Conservation (phyloP, 2,329 filamentous ascomycete genomes). For the Sporothrix pallida region DNA sequence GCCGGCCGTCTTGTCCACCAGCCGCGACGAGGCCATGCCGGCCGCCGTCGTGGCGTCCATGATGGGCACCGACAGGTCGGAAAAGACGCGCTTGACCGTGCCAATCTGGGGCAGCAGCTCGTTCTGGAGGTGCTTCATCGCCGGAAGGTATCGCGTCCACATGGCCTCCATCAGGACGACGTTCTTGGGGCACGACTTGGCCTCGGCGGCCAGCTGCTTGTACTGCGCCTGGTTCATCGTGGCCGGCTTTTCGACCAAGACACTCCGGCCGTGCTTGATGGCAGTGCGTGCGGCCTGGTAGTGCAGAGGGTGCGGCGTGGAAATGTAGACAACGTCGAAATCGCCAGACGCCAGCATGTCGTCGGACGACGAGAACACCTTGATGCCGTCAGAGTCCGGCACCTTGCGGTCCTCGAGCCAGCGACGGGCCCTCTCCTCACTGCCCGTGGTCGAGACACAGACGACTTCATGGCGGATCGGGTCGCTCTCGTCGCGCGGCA, state of each 20-base stretch:
- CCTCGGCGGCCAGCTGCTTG: background rate
- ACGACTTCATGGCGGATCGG: background rate
- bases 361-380: background rate
- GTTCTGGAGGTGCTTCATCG: background rate
- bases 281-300: slow-evolving; percentile 11
- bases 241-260: slow-evolving; percentile 4
- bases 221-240: slow-evolving; percentile 18
- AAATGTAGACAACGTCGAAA: slow-evolving; percentile 16
- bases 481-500: background rate
- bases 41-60: background rate
- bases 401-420: background rate
- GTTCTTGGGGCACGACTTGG: background rate
- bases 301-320: slow-evolving; percentile 4
- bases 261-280: background rate
- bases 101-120: slow-evolving; percentile 2
- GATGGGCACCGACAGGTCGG: slow-evolving; percentile 17
- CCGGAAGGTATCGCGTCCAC: slow-evolving; percentile 17
- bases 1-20: slow-evolving; percentile 5
- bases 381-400: background rate
- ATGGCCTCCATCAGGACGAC: slow-evolving; percentile 17
- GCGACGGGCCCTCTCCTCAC: background rate
- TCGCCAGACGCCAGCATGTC: slow-evolving; percentile 2
- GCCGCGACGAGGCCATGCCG: background rate
- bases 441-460: slow-evolving; percentile 10
- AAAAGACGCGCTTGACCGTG: slow-evolving; percentile 18